Evolutionary conservation across 169 alveolate species (phyloP), one percentile per base, ranked within the genome.

Genomic region (Plasmodium coatneyi): DNA sequence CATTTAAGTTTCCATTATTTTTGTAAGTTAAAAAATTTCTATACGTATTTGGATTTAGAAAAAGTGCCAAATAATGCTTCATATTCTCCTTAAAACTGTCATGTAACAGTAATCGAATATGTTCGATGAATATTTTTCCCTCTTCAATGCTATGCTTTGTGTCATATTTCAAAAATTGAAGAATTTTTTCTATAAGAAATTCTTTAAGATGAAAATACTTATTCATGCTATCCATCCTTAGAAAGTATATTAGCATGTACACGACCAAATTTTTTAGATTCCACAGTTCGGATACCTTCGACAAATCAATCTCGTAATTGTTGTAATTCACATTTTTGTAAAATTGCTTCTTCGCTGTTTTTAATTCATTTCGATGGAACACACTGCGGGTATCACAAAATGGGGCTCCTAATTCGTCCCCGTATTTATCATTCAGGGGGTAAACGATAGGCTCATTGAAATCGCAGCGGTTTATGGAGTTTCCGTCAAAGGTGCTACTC

Each of bases 21-120:
- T 66, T 89, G 41, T 83, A 34, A 19, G 28, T 39, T 60, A 89
- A 60, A 36, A 28, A 74, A 9, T 28, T 60, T 32, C 28, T 46
- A 54, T 89, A 89, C 43, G 84, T 54, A 34, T n/a, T 39, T 28
- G 94, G 94, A 60, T 89, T 60, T 79, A 89, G 16, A 22, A 89
- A 89, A 79, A 36, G 81, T n/a, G 30, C 39, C 22, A 89, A 36
- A 56, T 60, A 89, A 71, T 89, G 46, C 71, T 89, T 89, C 90
- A 89, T 54, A 56, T 56, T 79, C 28, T 89, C 83, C 19, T 89
- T 52, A 34, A 89, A 89, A 89, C n/a, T 89, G 5, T 34, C 81
- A 39, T 79, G 94, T 79, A 89, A 39, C 22, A 79, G 12, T 39
- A 89, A 78, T 9, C 90, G 82, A 60, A 89, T 79, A 56, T 89